Conservation (phyloP, 1,139 yeast species). For the Lizanozyma gosingica region DNA sequence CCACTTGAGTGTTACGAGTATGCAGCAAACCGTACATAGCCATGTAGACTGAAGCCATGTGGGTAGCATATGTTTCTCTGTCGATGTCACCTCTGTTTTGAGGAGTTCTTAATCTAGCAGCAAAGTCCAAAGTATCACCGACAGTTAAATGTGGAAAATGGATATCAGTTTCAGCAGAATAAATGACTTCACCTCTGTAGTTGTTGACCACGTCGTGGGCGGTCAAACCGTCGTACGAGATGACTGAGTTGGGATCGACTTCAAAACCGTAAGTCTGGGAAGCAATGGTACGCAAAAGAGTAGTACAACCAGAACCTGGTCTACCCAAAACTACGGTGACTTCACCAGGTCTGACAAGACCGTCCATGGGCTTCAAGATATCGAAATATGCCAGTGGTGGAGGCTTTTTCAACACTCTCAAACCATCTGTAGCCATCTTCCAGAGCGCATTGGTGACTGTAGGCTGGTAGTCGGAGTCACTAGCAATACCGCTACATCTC, state of each 20-base stretch:
- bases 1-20: slow-evolving; percentile 62
- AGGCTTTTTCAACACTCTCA: slow-evolving; percentile 12
- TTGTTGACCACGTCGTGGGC: slow-evolving; percentile 38
- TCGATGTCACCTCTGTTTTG: slow-evolving; percentile 52
- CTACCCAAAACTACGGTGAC: slow-evolving; percentile 71
- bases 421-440: slow-evolving; percentile 10
- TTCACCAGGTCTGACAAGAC: slow-evolving; percentile 60
- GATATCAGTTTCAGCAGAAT: slow-evolving; percentile 62
- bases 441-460: slow-evolving; percentile 49
- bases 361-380: slow-evolving; percentile 62
- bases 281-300: slow-evolving; percentile 63
- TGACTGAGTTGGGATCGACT: slow-evolving; percentile 33
- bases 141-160: slow-evolving; percentile 72
- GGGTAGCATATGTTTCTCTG: slow-evolving; percentile 50
- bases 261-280: slow-evolving; percentile 67
- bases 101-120: slow-evolving; percentile 60
- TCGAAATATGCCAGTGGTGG: slow-evolving; percentile 27
- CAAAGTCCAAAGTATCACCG: slow-evolving; percentile 59
- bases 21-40: slow-evolving; percentile 66
- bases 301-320: slow-evolving; percentile 83
- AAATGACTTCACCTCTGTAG: slow-evolving; percentile 63
- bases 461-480: slow-evolving; percentile 73
- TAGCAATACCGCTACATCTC: slow-evolving; percentile 66
- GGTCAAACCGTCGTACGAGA: slow-evolving; percentile 43
- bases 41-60: slow-evolving; percentile 59